Percentiles rank a stretch among this genome's conserved stretches.
Evolutionary conservation across 2,329 filamentous ascomycete species (phyloP).

Genomic region (Scopulariopsis brevicaulis): DNA sequence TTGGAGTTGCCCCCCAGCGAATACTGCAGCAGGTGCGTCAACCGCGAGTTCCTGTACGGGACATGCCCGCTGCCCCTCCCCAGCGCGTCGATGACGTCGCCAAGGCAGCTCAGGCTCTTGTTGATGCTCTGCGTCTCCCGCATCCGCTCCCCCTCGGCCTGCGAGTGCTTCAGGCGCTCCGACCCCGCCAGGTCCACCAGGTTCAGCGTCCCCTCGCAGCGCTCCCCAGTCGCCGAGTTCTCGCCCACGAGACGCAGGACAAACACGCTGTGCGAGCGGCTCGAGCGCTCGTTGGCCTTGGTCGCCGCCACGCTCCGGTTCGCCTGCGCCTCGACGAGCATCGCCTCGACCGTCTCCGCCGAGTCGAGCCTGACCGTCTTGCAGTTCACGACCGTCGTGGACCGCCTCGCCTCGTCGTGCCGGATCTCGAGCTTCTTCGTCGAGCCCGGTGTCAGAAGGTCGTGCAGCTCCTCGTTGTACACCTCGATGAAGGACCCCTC

Average conservation of each 20-base stretch:
- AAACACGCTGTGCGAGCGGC: slow-evolving; percentile 91
- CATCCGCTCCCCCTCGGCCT: slow-evolving; percentile 75
- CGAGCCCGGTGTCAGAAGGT: slow-evolving; percentile 56
- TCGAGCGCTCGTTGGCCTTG: slow-evolving; percentile 93
- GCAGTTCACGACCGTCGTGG: slow-evolving; percentile 72
- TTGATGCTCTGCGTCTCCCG: slow-evolving; percentile 98
- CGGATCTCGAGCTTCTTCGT: slow-evolving; percentile 79
- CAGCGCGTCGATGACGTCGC: slow-evolving; percentile 91
- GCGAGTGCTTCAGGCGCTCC: slow-evolving; percentile 78
- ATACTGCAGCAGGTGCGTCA: slow-evolving; percentile 91
- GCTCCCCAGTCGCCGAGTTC: slow-evolving; percentile 68
- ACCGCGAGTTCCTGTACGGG: slow-evolving; percentile 91
- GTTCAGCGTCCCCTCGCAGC: slow-evolving; percentile 87
- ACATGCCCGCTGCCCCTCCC: slow-evolving; percentile 75
- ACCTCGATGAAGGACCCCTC: slow-evolving; percentile 94
- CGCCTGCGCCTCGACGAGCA: slow-evolving; percentile 68
- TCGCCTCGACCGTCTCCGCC: slow-evolving; percentile 65
- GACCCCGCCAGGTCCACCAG: slow-evolving; percentile 92
- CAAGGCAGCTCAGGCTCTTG: slow-evolving; percentile 80
- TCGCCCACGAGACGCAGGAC: slow-evolving; percentile 68
- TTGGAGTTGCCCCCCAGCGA: slow-evolving; percentile 92
- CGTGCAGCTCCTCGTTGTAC: slow-evolving; percentile 95
- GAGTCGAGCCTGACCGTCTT: slow-evolving; percentile 69
- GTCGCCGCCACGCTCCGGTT: slow-evolving; percentile 92
- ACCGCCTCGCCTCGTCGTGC: slow-evolving; percentile 72